Base-by-base conservation (phyloP, 2,329 filamentous ascomycete species). In the Plenodomus lindquistii region DNA sequence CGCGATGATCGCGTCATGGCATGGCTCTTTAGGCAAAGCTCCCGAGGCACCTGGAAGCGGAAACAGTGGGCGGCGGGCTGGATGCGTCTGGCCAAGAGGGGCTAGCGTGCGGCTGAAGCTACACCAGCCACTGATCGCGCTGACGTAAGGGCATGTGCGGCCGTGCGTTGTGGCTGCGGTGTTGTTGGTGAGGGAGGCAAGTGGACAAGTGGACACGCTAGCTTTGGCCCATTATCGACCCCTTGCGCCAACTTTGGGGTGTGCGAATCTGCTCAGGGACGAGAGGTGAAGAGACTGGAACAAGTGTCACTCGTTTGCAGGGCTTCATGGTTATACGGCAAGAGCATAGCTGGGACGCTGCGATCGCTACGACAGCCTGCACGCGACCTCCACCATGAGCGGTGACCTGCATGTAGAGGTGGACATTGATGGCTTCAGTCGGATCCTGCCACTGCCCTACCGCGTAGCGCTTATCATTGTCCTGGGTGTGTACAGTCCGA, bases 361-460 rank as follows among this genome's bases (percentile, higher is more conserved):
- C 54, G 46, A 55, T 42, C 39, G 48, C 58, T 24, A 57, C 55
- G 45, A 49, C 42, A 56, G 24, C 46, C 45, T 17, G 46, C 57
- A 55, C 55, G 54, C 62, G 44, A 57, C 49, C 41, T n/a, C 46
- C 50, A 59, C 61, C 17, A 89, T 89, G 86, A 86, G 89, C 76
- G 86, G 84, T 76, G 86, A 89, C 77, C 84, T 85, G 52, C 82
- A 83, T 62, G 85, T 88, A 62, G 86, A 88, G 64, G 70, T 72
- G 24, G 67, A 74, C 57, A 84, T 96, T 73, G 92, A 97, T 81
- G 82, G 84, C 73, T 94, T 97, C 80, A 92, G 89, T 81, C 79
- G 89, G 69, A 81, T 88, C 55, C 86, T 97, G 59, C 94, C 93
- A 43, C 80, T 97, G 52, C 93, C 94, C 37, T 96, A 93, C 73